Evolutionary conservation across 2,329 filamentous ascomycete species (phyloP), one percentile per base, ranked within the genome.

Genomic region (Cordyceps pruinosa): DNA sequence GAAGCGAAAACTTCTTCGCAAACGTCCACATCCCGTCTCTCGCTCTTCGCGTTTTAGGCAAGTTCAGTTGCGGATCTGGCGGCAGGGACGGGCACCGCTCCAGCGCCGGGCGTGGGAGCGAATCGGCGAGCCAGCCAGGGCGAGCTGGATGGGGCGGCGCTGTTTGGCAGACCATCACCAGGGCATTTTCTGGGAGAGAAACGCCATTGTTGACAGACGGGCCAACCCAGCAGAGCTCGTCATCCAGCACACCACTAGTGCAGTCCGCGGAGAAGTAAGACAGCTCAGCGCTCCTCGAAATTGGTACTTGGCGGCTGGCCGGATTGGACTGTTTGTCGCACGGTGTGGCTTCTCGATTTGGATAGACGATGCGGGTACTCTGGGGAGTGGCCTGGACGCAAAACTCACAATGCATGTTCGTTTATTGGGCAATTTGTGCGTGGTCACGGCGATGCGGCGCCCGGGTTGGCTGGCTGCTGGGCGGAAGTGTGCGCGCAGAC

Each of bases 321-420:
- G 17, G 23, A 15, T 15, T 41, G 44, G 53, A 56, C 53, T 49
- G 44, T 56, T 34, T 30, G 53, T 10, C 53, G 53, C 53, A 56
- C 53, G 35, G 53, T 56, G 53, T 48, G 53, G 52, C 52, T 46
- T 46, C 53, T 56, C 53, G 45, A 56, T 56, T 56, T 26, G 53
- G 45, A 48, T 32, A 56, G 26, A 32, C 53, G 19, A 56, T 56
- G 53, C 53, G 53, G 53, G 53, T 56, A 39, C 44, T 42, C 44
- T 19, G 53, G 53, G 45, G 53, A 41, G 28, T 19, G 28, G 37
- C 54, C 26, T 57, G 45, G 46, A 57, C 44, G 45, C 19, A n/a
- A 56, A 50, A 46, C 35, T 53, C 48, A 49, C 49, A 58, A 58
- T 54, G 44, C 56, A 58, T 49, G 56, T 54, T 49, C 53, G 44